Percentiles rank a stretch among this genome's conserved stretches.
phyloP scores from a whole-genome alignment of 352 stramenopile species.

The Pythium insidiosum region DNA sequence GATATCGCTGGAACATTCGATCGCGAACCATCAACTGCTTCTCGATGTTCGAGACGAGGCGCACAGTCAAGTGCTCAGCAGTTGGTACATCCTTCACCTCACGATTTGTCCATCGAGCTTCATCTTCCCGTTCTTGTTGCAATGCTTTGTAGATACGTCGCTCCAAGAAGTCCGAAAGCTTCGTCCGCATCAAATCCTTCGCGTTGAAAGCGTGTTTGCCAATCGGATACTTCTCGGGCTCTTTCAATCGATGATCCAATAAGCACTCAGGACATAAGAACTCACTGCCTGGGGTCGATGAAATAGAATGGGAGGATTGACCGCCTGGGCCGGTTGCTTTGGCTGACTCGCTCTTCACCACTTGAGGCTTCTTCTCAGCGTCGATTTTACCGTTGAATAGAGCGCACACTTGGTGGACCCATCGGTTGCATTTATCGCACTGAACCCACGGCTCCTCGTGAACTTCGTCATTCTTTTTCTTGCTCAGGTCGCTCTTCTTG shows the following conservation, averaged over 20 bases:
- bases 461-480: slow-evolving; percentile 85
- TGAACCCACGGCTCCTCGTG: slow-evolving; percentile 97
- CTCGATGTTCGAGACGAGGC: slow-evolving; percentile 95
- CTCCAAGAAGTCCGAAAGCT: slow-evolving; percentile 93
- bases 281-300: slow-evolving; percentile 66
- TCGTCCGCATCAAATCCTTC: slow-evolving; percentile 92
- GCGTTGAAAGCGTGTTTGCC: slow-evolving; percentile 89
- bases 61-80: slow-evolving; percentile 90
- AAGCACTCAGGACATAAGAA: slow-evolving; percentile 94
- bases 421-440: slow-evolving; percentile 97
- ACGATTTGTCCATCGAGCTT: slow-evolving; percentile 74
- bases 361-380: slow-evolving; percentile 79
- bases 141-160: slow-evolving; percentile 86
- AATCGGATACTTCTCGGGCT: slow-evolving; percentile 78
- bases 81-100: slow-evolving; percentile 87
- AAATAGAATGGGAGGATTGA: slow-evolving; percentile 52
- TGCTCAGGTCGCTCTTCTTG: slow-evolving; percentile 57
- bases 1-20: slow-evolving; percentile 94
- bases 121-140: slow-evolving; percentile 81
- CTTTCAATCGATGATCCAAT: slow-evolving; percentile 76
- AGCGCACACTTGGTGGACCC: slow-evolving; percentile 99
- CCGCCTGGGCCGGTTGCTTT: slow-evolving; percentile 6
- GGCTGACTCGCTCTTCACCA: slow-evolving; percentile 41
- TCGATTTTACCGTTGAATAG: slow-evolving; percentile 99
- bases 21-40: slow-evolving; percentile 93